These are phyloP conservation scores for Ophidiomyces ophidiicola DNA, from an alignment of 2,329 filamentous ascomycete genomes.

Conservation along the genomic window DNA sequence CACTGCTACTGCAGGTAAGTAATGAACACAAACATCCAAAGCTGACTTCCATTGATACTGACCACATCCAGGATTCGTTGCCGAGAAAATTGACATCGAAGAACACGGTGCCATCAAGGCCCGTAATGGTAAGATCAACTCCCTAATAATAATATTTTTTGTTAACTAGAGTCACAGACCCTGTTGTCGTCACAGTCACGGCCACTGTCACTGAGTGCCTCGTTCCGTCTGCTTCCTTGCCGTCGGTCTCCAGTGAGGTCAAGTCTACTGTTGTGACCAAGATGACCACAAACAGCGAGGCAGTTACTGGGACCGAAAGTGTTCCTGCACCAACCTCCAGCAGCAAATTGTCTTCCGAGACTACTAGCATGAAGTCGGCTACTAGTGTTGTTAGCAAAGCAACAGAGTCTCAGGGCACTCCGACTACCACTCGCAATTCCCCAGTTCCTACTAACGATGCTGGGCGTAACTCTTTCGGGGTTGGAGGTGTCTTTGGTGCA, in stretches of 20 bases:
- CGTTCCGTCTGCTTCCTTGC: background rate
- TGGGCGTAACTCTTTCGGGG: background rate
- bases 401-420: background rate
- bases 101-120: conserved; percentile 1
- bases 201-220: conserved; percentile 18
- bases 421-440: background rate
- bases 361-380: background rate
- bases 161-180: conserved; percentile 1
- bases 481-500: background rate
- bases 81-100: conserved; percentile 1
- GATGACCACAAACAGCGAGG: no score
- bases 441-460: conserved; percentile 9
- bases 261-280: no score
- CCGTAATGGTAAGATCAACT: conserved; percentile 11
- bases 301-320: no score
- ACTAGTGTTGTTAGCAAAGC: background rate
- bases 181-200: conserved; percentile 18
- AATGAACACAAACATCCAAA: background rate
- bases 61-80: background rate
- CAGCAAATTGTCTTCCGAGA: background rate
- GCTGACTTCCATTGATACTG: background rate
- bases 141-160: background rate
- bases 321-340: background rate
- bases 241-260: background rate
- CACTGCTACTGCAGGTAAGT: conserved; percentile 18